Base-by-base conservation (phyloP, 108 stramenopile genomes). In the Cylindrotheca closterium region DNA sequence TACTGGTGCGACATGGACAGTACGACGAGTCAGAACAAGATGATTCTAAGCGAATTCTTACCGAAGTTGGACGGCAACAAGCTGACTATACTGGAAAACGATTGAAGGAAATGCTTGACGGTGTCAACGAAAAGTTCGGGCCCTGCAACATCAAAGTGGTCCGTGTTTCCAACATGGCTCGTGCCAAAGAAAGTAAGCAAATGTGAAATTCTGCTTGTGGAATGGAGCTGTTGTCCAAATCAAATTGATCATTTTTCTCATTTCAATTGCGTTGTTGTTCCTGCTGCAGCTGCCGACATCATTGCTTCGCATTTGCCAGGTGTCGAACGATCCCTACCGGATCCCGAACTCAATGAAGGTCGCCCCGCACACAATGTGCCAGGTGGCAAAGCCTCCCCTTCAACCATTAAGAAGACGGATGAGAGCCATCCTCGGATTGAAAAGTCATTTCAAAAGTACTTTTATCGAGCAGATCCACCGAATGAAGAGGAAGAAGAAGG, bases 1-100 rank as follows among this genome's bases (percentile, higher is more conserved):
- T 96, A 51, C 58, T 93, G 45, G 70, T 96, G 55, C 79, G 95
- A 26, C 95, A 96, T 70, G 95, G 95, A 19, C 95, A 96, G 62
- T 96, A 96, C 71, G 89, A 90, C 72, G 95, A 96, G 63, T 73
- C 81, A 10, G 70, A 68, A 45, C 75, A 81, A 68, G 82, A 85
- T 49, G 96, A 97, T 70, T 70, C 74, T 33, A 86, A 81, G 57
- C 79, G 90, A 37, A 63, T 83, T 8, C 75, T 97, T 45, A 97
- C 96, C 23, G 79, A 81, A 22, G 56, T 97, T 52, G 96, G 96
- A 17, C 55, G 90, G 30, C 67, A 85, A 50, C 96, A 97, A 71
- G 96, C 92, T 3, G 80, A 81, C 26, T 37, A 86, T 28, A 93
- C 96, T 1, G 91, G 96, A 7, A 61, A 80, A 67, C 83, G 93